These are phyloP conservation scores for Penicillium turbatum DNA, from an alignment of 495 filamentous ascomycete genomes.

Conservation along the genomic window DNA sequence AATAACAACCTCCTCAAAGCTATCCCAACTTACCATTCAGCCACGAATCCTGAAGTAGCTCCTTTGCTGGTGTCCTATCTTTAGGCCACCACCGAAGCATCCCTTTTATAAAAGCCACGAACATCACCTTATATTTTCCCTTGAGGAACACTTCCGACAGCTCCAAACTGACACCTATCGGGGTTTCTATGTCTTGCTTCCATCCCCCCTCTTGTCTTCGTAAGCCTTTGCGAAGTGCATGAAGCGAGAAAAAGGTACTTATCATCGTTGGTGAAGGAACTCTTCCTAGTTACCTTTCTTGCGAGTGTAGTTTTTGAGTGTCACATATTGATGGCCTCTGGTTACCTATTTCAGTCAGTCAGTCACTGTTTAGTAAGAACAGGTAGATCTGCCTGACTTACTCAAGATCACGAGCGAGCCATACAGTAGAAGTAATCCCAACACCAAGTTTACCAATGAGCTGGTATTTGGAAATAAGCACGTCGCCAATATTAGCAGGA, in stretches of 20 bases:
- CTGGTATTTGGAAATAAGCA: slow-evolving; percentile 47
- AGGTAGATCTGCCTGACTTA: slow-evolving; percentile 23
- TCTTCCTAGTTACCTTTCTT: slow-evolving; percentile 23
- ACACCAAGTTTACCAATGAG: slow-evolving; percentile 56
- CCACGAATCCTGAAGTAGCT: slow-evolving; percentile 20
- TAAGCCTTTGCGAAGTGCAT: background rate
- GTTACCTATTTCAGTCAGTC: slow-evolving; percentile 20
- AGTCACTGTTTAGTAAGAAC: background rate
- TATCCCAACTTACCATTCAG: too few relatives aligned
- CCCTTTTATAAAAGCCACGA: slow-evolving; percentile 37
- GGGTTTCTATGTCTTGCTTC: slow-evolving; percentile 27
- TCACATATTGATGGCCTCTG: slow-evolving; percentile 39
- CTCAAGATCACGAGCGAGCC: slow-evolving; percentile 51
- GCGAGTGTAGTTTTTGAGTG: slow-evolving; percentile 39
- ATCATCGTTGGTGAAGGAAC: slow-evolving; percentile 36
- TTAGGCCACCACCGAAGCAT: slow-evolving; percentile 51
- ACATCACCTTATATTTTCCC: slow-evolving; percentile 25
- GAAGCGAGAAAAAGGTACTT: background rate
- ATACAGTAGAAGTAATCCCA: slow-evolving; percentile 50
- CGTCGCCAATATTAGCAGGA: slow-evolving; percentile 49
- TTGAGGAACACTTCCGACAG: slow-evolving; percentile 31
- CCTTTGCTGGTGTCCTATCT: slow-evolving; percentile 41
- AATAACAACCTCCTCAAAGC: too few relatives aligned
- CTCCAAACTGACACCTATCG: slow-evolving; percentile 19
- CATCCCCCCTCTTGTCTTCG: slow-evolving; percentile 24